Conservation (phyloP, 1,284 basidiomycete genomes). For the Gomphus bonarii region DNA sequence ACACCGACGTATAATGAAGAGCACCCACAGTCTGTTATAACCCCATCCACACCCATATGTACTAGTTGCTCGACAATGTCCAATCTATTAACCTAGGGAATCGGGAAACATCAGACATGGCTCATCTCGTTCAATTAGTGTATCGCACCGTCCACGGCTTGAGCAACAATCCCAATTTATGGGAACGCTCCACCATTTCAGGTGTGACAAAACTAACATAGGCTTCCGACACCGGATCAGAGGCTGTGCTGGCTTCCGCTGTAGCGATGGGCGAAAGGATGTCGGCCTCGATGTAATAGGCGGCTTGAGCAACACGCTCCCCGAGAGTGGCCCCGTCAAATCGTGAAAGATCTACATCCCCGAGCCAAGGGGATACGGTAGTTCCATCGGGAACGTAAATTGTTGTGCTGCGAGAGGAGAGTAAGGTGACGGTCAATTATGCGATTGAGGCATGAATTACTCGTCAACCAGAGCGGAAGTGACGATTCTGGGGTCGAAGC, state of each 20-base stretch:
- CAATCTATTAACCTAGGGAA: constrained; percentile 42
- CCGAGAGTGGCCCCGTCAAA: constrained; percentile 48
- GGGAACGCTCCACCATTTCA: constrained; percentile 59
- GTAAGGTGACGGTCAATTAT: background rate
- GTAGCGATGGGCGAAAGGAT: constrained; percentile 55
- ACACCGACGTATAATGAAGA: background rate
- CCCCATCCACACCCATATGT: constrained; percentile 54
- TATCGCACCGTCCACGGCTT: constrained; percentile 58
- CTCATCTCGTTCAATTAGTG: background rate
- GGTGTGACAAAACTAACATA: constrained; percentile 52
- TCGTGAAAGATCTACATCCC: constrained; percentile 42
- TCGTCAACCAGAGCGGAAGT: constrained; percentile 53
- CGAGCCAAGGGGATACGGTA: constrained; percentile 46
- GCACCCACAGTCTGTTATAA: constrained; percentile 53
- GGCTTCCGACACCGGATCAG: constrained; percentile 35
- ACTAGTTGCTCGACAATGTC: constrained; percentile 51
- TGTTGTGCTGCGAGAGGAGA: background rate
- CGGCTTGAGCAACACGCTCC: constrained; percentile 53
- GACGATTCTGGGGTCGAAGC: constrained; percentile 37
- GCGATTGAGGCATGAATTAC: constrained; percentile 26
- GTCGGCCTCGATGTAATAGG: constrained; percentile 52
- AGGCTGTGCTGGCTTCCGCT: constrained; percentile 26
- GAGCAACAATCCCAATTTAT: constrained; percentile 49
- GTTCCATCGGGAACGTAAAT: constrained; percentile 25
- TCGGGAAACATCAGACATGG: background rate